phyloP scores from a whole-genome alignment of 2,329 filamentous ascomycete genomes.

The Botrytis paeoniae region DNA sequence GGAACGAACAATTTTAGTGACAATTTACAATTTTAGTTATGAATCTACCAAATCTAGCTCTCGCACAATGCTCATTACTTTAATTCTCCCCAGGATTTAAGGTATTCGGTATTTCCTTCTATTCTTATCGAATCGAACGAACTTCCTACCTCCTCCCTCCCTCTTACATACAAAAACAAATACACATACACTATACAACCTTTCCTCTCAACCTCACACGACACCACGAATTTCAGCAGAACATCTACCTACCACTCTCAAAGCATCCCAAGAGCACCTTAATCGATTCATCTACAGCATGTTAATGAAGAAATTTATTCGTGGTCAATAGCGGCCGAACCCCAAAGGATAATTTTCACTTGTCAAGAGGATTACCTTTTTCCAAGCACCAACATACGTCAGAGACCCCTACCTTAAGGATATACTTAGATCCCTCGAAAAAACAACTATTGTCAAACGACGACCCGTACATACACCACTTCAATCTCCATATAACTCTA shows the following conservation, averaged over 20 bases:
- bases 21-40: background rate
- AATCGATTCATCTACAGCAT: background rate
- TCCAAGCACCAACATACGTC: background rate
- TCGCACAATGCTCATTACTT: background rate
- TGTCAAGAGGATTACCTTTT: conserved; percentile 3
- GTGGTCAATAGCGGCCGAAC: background rate
- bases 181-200: background rate
- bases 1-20: background rate
- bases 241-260: background rate
- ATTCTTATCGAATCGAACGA: background rate
- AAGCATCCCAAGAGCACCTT: background rate
- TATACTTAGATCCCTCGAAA: background rate
- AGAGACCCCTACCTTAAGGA: background rate
- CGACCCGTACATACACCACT: background rate
- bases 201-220: background rate
- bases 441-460: background rate
- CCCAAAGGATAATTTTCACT: background rate
- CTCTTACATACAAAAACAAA: background rate
- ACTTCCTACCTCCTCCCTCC: background rate
- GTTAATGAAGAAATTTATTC: background rate
- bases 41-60: background rate
- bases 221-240: background rate
- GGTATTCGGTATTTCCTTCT: background rate
- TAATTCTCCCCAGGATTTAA: conserved; percentile 6
- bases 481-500: background rate